Conservation (phyloP, 441 rosid species). For the Kokia cookei region DNA sequence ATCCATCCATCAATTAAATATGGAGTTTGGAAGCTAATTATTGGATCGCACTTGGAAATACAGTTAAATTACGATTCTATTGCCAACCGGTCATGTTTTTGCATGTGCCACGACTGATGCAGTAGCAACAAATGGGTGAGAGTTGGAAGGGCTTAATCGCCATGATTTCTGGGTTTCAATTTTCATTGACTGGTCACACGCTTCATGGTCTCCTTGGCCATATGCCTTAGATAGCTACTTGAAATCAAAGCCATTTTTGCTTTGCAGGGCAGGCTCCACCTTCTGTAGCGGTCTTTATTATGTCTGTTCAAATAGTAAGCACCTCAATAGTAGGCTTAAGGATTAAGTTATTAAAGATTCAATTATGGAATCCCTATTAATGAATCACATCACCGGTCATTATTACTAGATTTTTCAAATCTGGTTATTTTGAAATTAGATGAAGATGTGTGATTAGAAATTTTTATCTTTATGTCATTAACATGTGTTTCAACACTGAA, state of each 20-base stretch:
- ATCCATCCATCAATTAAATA: neutral
- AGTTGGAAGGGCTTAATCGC: neutral
- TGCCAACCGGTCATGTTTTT: neutral
- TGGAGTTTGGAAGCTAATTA: neutral
- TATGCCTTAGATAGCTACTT: neutral
- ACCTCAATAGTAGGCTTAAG: neutral
- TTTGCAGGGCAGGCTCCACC: slow-evolving; percentile 1
- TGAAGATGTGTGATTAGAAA: neutral
- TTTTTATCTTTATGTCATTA: neutral
- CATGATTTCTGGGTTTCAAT: slow-evolving; percentile 1
- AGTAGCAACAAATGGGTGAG: neutral
- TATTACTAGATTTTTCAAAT: slow-evolving; percentile 1
- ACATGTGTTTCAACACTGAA: neutral
- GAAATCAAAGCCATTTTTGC: neutral
- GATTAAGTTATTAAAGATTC: too few relatives aligned
- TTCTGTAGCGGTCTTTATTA: neutral
- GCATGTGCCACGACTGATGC: neutral
- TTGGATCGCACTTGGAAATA: neutral
- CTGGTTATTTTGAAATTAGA: neutral
- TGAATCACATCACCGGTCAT: neutral
- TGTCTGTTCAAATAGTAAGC: slow-evolving; percentile 12
- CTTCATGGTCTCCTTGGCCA: neutral
- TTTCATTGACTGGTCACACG: neutral
- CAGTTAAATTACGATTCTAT: neutral
- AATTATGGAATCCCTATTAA: neutral